Evolutionary conservation across 1,139 yeast genomes (phyloP).

Genomic region (Protomyces macrosporus): DNA sequence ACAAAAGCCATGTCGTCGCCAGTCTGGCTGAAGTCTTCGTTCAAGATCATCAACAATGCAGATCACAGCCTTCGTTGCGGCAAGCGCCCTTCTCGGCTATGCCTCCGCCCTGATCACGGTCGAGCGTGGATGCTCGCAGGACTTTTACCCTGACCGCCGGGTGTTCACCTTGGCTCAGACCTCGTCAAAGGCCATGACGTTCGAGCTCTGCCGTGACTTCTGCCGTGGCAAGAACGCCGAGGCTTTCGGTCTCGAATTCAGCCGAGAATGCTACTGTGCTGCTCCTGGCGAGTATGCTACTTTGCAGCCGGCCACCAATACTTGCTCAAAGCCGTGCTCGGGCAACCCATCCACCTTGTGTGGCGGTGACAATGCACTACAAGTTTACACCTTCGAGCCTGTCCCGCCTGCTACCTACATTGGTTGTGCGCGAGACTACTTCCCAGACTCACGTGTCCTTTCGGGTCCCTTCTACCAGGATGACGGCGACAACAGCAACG

Average conservation of each 20-base stretch:
- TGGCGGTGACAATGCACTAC: constrained; percentile 19
- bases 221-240: neutral
- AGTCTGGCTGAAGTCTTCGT: too few species aligned
- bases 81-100: neutral
- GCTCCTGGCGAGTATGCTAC: neutral
- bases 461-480: neutral
- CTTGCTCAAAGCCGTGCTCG: constrained; percentile 3
- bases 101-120: neutral
- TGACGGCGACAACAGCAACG: constrained; percentile 1
- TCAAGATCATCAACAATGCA: neutral
- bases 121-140: neutral
- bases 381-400: neutral
- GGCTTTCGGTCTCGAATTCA: neutral
- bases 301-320: neutral
- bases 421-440: neutral
- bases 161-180: neutral
- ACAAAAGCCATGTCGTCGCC: too few species aligned
- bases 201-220: neutral
- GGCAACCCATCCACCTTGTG: constrained; percentile 9
- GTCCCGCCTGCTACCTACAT: neutral
- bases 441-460: neutral
- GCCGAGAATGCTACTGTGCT: neutral
- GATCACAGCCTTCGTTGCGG: neutral
- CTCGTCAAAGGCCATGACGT: neutral
- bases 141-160: neutral